A percentile compares a stretch with the other conserved stretches of the same genome.
Conservation (phyloP, 2,329 filamentous ascomycete species). For the Talaromyces albobiverticillius region DNA sequence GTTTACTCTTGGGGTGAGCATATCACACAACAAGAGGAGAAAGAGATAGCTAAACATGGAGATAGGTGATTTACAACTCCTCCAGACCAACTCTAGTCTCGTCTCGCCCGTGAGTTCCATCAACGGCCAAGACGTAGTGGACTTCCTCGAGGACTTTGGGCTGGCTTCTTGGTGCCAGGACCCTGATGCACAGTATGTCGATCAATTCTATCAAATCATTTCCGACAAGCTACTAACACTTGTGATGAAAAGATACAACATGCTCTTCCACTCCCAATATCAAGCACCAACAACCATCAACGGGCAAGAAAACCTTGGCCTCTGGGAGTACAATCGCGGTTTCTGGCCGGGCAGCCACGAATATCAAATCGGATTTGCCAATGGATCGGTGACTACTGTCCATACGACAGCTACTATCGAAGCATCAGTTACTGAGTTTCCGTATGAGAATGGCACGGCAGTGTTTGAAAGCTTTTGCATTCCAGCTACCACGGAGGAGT, state of each 20-base stretch:
- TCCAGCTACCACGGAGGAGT: conserved; percentile 7
- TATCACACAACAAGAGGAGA: too few species aligned
- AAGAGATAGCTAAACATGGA: too few species aligned
- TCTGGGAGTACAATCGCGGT: background rate
- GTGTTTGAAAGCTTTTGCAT: conserved; percentile 41
- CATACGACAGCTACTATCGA: conserved; percentile 26
- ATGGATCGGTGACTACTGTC: background rate
- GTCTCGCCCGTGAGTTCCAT: conserved; percentile 28
- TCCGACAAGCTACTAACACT: too few species aligned
- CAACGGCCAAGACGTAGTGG: conserved; percentile 26
- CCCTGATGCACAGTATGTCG: conserved; percentile 24
- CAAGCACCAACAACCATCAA: conserved; percentile 9
- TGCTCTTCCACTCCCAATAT: conserved; percentile 23
- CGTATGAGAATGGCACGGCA: conserved; percentile 34
- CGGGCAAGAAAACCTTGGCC: conserved; percentile 22
- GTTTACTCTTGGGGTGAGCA: too few species aligned
- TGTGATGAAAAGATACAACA: conserved; percentile 27
- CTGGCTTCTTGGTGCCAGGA: conserved; percentile 22
- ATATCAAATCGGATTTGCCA: background rate
- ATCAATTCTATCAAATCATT: too few species aligned
- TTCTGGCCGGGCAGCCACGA: background rate
- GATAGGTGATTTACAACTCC: background rate
- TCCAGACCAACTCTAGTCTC: background rate
- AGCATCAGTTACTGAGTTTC: conserved; percentile 35
- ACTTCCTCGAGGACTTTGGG: conserved; percentile 24